These are phyloP conservation scores for Lodderomyces orthopsilosis DNA, from an alignment of 1,139 yeast species.

Conservation along the genomic window DNA sequence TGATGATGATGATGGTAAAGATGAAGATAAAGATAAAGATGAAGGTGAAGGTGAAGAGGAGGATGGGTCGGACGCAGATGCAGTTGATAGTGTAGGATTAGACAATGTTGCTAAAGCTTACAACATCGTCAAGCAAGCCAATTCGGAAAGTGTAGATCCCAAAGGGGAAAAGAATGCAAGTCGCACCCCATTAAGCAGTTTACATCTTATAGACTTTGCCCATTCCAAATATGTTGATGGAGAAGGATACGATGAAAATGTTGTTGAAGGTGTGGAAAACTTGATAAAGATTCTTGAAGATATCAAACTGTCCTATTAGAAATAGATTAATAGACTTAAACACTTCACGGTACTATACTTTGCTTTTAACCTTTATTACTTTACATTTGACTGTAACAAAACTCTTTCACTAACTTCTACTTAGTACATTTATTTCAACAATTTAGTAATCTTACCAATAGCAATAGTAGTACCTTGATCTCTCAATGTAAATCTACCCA, in stretches of 20 bases:
- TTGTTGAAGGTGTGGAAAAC: slow-evolving; percentile 64
- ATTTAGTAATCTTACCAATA: slow-evolving; percentile 89
- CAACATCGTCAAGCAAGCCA: background rate
- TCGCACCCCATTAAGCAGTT: slow-evolving; percentile 40
- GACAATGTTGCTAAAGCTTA: background rate
- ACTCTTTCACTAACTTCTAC: too few species aligned
- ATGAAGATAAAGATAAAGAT: slow-evolving; percentile 22
- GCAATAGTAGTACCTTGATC: slow-evolving; percentile 98
- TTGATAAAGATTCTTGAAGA: slow-evolving; percentile 42
- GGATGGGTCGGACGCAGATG: background rate
- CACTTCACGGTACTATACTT: too few species aligned
- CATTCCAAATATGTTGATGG: slow-evolving; percentile 69
- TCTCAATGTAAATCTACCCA: slow-evolving; percentile 96
- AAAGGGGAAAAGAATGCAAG: too few species aligned
- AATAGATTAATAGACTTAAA: background rate
- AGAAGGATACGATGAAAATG: slow-evolving; percentile 68
- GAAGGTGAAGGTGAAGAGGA: slow-evolving; percentile 8
- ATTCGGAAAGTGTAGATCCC: background rate
- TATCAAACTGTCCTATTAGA: background rate
- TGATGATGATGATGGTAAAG: slow-evolving; percentile 20
- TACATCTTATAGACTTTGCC: slow-evolving; percentile 84
- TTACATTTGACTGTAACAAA: too few species aligned
- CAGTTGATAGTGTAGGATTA: background rate
- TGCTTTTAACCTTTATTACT: too few species aligned
- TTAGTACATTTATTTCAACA: slow-evolving; percentile 43